Conservation (phyloP, 192 early-diverging fungal genomes). For the Radiomyces spectabilis region DNA sequence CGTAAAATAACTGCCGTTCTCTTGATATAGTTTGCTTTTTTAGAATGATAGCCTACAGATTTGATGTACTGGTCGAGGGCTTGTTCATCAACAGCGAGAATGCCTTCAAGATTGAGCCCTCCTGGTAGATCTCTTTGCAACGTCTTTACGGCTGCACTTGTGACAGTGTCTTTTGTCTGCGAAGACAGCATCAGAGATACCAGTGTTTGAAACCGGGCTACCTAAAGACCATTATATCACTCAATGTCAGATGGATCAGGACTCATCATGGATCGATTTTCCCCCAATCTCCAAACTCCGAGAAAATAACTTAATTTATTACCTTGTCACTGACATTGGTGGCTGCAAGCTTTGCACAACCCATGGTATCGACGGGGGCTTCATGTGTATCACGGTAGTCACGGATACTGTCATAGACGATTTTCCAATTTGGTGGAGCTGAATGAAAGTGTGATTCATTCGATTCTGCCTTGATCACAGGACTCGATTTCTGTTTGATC, state of each 20-base stretch:
- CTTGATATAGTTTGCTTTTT: slow-evolving; percentile 80
- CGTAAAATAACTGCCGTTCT: slow-evolving; percentile 65
- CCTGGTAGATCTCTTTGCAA: slow-evolving; percentile 55
- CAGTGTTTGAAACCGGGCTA: slow-evolving; percentile 75
- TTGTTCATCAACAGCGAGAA: slow-evolving; percentile 55
- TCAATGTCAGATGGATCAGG: neutral
- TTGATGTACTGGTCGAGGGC: slow-evolving; percentile 62
- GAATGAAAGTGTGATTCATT: too few relatives aligned
- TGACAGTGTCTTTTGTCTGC: slow-evolving; percentile 88
- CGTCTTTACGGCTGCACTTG: slow-evolving; percentile 66
- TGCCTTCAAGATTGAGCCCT: slow-evolving; percentile 60
- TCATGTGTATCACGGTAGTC: slow-evolving; percentile 53
- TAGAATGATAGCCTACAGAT: slow-evolving; percentile 86
- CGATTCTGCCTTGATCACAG: too few relatives aligned
- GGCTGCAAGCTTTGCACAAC: slow-evolving; percentile 69
- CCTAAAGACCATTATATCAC: slow-evolving; percentile 19
- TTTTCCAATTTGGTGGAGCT: slow-evolving; percentile 51
- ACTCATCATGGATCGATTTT: too few relatives aligned
- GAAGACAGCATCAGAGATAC: slow-evolving; percentile 85
- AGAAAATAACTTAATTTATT: neutral
- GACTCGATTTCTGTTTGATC: too few relatives aligned
- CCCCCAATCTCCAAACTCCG: too few relatives aligned
- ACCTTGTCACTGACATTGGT: neutral
- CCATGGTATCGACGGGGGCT: slow-evolving; percentile 88
- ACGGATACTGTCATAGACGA: slow-evolving; percentile 55